Evolutionary conservation across 2,329 filamentous ascomycete species (phyloP), one percentile per base, ranked within the genome.

Genomic region (Fusarium tricinctum): DNA sequence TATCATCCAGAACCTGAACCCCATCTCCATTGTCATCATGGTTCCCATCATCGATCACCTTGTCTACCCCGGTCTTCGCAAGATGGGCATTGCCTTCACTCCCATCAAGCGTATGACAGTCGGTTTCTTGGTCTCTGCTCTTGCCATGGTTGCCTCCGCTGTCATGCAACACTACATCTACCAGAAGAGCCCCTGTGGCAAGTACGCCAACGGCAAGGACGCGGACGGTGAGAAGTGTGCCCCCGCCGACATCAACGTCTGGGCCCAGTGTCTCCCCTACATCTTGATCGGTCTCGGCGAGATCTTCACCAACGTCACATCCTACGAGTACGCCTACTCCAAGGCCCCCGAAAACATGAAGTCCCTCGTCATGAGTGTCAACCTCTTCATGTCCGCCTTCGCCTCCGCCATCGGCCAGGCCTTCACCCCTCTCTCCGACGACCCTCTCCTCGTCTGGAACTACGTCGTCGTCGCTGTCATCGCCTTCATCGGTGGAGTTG

Each of bases 331-430:
- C 68, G 92, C 92, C 33, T 94, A 89, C 81, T 90, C 89, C 76
- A 92, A 93, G 79, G 91, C 91, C 0, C 92, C 92, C 26, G 88
- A 86, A 74, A 93, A 93, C 81, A 94, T 94, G 92, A 89, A 91
- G 69, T 91, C 89, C 2, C 83, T 94, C n/a, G 90, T 94, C 72
- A 84, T 86, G 78, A 86, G 87, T 20, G 82, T 93, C 72, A 89
- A 89, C 74, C 83, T 93, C 39, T 89, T 91, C 81, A 92, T 88
- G 84, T 89, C 84, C 30, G 91, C 91, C 58, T 83, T 94, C 69
- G 88, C 89, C 2, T 84, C 89, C 30, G 91, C 91, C 35, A 80
- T 94, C 49, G 90, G 89, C n/a, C 88, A 92, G 80, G 90, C 89
- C 1, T 85, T 92, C 39, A 86, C 87, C 9, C 81, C 86, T 1